Conservation (phyloP, 306 rosid genomes). For the Trifolium fragiferum region DNA sequence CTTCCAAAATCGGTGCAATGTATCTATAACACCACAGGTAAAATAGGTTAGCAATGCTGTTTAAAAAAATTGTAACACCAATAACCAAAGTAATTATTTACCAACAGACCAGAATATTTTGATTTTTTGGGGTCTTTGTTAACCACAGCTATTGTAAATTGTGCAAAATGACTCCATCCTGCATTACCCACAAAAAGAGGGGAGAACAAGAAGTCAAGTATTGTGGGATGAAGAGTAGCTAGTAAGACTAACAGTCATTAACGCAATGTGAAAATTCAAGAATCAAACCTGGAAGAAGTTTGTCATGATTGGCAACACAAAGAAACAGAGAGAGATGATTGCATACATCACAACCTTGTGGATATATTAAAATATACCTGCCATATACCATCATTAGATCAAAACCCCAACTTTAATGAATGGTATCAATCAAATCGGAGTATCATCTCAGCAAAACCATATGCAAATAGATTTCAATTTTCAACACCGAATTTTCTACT, state of each 20-base stretch:
- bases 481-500: constrained; percentile 21
- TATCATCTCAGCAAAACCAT: constrained; percentile 34
- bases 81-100: constrained; percentile 35
- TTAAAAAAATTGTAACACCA: constrained; percentile 24
- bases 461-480: constrained; percentile 12
- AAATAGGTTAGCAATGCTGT: constrained; percentile 17
- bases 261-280: constrained; percentile 32
- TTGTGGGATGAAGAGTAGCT: constrained; percentile 2
- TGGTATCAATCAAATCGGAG: constrained; percentile 33
- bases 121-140: constrained; percentile 94
- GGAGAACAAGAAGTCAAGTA: constrained; percentile 21
- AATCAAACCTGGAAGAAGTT: constrained; percentile 92
- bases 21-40: constrained; percentile 61
- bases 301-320: constrained; percentile 98
- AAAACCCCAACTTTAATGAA: constrained; percentile 37
- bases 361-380: constrained; percentile 99
- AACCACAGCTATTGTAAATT: constrained; percentile 96
- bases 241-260: constrained; percentile 26
- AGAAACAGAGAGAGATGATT: constrained; percentile 97
- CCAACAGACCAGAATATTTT: constrained; percentile 88
- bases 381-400: constrained; percentile 43
- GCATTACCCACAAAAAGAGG: constrained; percentile 33
- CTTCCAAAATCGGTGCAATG: constrained; percentile 99
- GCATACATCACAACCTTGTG: constrained; percentile 99
- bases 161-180: constrained; percentile 99